These are phyloP conservation scores for Aquilaria agallochum DNA, from an alignment of 441 rosid genomes.

Conservation along the genomic window DNA sequence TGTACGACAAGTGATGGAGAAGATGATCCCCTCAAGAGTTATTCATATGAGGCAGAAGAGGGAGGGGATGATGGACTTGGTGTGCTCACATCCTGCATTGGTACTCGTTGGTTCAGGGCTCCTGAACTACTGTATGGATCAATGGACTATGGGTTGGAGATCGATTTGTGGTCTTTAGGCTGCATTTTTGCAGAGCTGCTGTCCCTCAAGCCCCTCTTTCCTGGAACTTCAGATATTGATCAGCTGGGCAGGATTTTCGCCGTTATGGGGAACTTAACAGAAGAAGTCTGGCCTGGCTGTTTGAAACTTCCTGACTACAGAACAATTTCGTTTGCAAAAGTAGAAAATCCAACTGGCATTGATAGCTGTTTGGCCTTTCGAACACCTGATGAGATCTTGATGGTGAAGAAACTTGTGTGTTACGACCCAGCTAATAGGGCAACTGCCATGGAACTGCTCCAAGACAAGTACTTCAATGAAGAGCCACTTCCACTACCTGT, in stretches of 20 bases:
- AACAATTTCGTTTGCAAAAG: constrained; percentile 70
- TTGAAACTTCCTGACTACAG: constrained; percentile 75
- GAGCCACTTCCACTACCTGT: constrained; percentile 77
- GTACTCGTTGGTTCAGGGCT: constrained; percentile 94
- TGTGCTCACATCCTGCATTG: constrained; percentile 80
- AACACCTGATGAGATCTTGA: constrained; percentile 49
- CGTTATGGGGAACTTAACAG: constrained; percentile 72
- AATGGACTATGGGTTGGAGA: constrained; percentile 65
- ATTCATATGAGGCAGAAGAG: constrained; percentile 59
- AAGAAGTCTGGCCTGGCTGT: constrained; percentile 76
- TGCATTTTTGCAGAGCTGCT: constrained; percentile 85
- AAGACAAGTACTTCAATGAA: constrained; percentile 66
- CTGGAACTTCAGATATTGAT: constrained; percentile 87
- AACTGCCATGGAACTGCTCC: constrained; percentile 66
- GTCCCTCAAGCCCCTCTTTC: constrained; percentile 73
- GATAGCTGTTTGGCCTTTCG: constrained; percentile 49
- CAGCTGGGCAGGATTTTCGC: constrained; percentile 69
- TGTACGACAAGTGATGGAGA: constrained; percentile 71
- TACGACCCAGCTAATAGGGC: constrained; percentile 79
- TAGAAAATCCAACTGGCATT: constrained; percentile 60
- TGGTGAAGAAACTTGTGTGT: constrained; percentile 68
- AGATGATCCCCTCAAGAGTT: constrained; percentile 58
- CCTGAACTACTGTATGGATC: constrained; percentile 94
- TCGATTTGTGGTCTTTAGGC: constrained; percentile 90
- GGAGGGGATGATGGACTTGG: constrained; percentile 39